phyloP scores from a whole-genome alignment of 1,284 basidiomycete species.

The Pisolithus thermaeus region DNA sequence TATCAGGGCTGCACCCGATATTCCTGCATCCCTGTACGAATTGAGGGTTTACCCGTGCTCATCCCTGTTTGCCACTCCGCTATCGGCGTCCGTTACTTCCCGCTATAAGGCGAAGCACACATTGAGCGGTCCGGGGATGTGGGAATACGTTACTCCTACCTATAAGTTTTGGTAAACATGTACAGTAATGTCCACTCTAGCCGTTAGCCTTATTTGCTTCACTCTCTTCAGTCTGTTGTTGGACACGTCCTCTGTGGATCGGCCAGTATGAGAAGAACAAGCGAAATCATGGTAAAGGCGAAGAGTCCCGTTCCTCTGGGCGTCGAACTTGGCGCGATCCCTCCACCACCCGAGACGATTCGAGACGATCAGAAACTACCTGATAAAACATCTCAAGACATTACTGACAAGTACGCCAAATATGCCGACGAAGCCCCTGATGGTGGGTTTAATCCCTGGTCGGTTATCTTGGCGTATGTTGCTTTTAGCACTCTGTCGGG shows the following conservation, averaged over 20 bases:
- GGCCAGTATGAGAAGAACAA: background rate
- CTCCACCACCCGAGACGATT: background rate
- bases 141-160: no score
- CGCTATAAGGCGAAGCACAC: no score
- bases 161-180: no score
- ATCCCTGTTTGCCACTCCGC: no score
- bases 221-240: background rate
- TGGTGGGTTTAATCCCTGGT: constrained; percentile 50
- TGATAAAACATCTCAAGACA: background rate
- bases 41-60: no score
- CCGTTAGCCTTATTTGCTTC: no score
- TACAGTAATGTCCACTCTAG: no score
- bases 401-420: constrained; percentile 16
- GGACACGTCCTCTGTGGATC: background rate
- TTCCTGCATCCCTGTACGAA: no score
- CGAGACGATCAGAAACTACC: background rate
- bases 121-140: no score
- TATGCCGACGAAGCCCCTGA: constrained; percentile 34
- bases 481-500: no score
- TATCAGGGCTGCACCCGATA: no score
- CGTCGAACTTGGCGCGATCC: background rate
- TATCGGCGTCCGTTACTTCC: no score
- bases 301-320: background rate
- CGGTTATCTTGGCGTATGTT: constrained; percentile 39
- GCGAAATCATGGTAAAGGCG: background rate